Base-by-base conservation (phyloP, 1,284 basidiomycete species). In the Pseudozyma flocculosa region DNA sequence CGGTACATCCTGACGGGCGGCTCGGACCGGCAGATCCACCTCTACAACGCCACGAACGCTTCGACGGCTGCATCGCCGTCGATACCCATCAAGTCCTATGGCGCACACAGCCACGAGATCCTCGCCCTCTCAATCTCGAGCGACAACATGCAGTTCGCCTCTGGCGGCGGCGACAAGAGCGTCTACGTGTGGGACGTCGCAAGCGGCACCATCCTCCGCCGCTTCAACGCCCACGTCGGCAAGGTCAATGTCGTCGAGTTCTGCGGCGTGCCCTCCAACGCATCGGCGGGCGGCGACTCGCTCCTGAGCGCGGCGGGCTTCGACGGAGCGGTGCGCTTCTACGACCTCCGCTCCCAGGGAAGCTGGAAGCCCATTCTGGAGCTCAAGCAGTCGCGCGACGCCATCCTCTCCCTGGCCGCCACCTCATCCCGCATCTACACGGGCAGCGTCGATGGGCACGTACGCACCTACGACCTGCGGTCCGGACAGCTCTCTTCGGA, bases 111-210 rank as follows among this genome's bases (percentile, higher is more conserved):
- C 30, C 93, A 96, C 75, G 92, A 96, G 75, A 89, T 99, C 7
- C 84, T 96, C 19, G 90, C 90, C 0, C 82, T 98, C 45, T 85
- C 53, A 64, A 94, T 92, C 40, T 85, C 92, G 21, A 86, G 88
- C 60, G 93, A 97, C 79, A 98, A 97, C 80, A 86, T 88, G 42
- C 87, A 88, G 68, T 94, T 99, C 71, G 93, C 88, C 1, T 92
- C 89, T 2, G 90, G 88, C 23, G 95, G 95, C 37, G 92, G 90
- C 3, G 95, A 99, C 79, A 86, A 90, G 62, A 86, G 86, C 41
- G 88, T 96, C 0, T 93, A 92, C 68, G 79, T 96, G 21, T 98
- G 94, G 94, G 95, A 98, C 75, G 94, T 99, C 9, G 85, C 87
- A 11, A 86, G 87, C 15, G 94, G 90, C 1, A 83, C 85, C 38